These are phyloP conservation scores for Lasiosphaeria ovina DNA, from an alignment of 495 filamentous ascomycete genomes.

Conservation along the genomic window DNA sequence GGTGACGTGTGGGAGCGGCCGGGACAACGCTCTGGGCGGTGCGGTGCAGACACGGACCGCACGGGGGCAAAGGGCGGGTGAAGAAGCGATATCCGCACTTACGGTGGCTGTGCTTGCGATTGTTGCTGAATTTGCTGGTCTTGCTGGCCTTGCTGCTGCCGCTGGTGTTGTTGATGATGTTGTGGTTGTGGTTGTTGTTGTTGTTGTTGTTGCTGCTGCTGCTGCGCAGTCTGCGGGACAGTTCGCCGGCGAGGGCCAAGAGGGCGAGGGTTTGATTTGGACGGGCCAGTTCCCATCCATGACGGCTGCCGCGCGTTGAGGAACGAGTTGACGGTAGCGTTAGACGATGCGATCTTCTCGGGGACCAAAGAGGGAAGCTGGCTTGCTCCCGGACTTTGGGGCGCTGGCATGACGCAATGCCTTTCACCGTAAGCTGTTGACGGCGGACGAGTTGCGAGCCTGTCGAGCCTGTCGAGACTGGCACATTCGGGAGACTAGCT, in stretches of 20 bases:
- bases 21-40: too few species aligned
- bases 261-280: conserved; percentile 39
- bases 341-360: conserved; percentile 58
- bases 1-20: too few species aligned
- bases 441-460: conserved; percentile 7
- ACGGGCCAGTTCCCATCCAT: conserved; percentile 58
- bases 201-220: conserved; percentile 9
- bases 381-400: conserved; percentile 3
- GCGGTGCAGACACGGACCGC: background rate
- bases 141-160: conserved; percentile 12
- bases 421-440: conserved; percentile 13
- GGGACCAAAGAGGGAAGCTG: conserved; percentile 10
- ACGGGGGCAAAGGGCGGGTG: conserved; percentile 1
- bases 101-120: too few species aligned
- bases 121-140: too few species aligned
- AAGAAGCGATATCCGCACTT: too few species aligned
- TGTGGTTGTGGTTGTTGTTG: conserved; percentile 13
- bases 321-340: conserved; percentile 67
- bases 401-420: conserved; percentile 21
- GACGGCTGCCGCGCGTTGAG: conserved; percentile 57
- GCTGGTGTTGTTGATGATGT: conserved; percentile 13
- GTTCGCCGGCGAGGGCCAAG: conserved; percentile 5
- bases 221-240: conserved; percentile 5
- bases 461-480: conserved; percentile 19
- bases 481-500: background rate